Evolutionary conservation across 2,329 filamentous ascomycete species (phyloP).

Genomic region (Hypoxylon sp.): DNA sequence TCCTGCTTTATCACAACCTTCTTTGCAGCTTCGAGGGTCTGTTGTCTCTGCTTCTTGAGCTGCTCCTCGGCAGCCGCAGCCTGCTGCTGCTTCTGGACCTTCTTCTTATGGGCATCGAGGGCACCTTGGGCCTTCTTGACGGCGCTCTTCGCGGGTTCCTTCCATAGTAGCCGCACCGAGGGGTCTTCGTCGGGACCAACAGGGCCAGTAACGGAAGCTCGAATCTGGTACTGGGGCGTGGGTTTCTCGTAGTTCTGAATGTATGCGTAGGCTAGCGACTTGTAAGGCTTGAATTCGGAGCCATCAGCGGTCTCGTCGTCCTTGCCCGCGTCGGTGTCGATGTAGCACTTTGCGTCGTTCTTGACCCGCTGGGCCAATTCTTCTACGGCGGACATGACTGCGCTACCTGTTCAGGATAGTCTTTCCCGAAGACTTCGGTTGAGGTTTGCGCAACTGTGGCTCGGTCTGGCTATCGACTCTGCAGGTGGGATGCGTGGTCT

Average conservation of each 20-base stretch:
- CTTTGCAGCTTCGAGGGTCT: slow-evolving; percentile 83
- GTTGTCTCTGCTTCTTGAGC: slow-evolving; percentile 77
- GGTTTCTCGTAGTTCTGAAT: slow-evolving; percentile 73
- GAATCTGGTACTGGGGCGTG: slow-evolving; percentile 74
- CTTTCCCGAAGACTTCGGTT: neutral
- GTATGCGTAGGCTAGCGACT: slow-evolving; percentile 83
- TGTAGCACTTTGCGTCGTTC: slow-evolving; percentile 70
- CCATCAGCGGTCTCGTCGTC: slow-evolving; percentile 78
- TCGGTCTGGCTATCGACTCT: neutral
- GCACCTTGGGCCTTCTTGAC: slow-evolving; percentile 86
- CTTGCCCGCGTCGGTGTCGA: slow-evolving; percentile 83
- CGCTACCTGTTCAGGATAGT: slow-evolving; percentile 4
- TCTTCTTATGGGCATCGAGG: slow-evolving; percentile 84
- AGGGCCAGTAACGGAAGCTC: slow-evolving; percentile 74
- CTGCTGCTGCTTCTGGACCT: slow-evolving; percentile 82
- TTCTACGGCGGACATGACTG: slow-evolving; percentile 60
- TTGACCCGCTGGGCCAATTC: slow-evolving; percentile 66
- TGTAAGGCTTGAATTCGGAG: slow-evolving; percentile 81
- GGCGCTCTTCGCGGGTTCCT: slow-evolving; percentile 84
- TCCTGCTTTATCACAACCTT: slow-evolving; percentile 80
- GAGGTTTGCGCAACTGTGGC: too few species aligned
- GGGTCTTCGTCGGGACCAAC: slow-evolving; percentile 74
- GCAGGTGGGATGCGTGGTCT: slow-evolving; percentile 17
- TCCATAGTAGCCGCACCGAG: slow-evolving; percentile 77
- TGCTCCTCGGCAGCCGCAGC: slow-evolving; percentile 78